Conservation (phyloP, 345 rosid species). For the Crucihimalaya himalaica region DNA sequence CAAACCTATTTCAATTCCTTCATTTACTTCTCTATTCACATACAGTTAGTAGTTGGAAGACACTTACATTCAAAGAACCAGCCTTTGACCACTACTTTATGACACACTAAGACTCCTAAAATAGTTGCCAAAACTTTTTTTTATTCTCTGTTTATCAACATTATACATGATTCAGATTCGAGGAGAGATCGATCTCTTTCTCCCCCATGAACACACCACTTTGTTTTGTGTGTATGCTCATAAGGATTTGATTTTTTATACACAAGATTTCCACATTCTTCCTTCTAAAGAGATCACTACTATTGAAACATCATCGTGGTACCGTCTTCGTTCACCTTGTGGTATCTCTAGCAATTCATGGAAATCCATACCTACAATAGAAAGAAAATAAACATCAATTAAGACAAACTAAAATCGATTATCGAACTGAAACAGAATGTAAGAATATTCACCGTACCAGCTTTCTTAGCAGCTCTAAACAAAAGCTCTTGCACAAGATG, state of each 20-base stretch:
- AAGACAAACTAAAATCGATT: not conserved
- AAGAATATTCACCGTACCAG: slow-evolving; percentile 51
- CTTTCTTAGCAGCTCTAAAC: slow-evolving; percentile 92
- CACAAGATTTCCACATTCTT: slow-evolving; percentile 97
- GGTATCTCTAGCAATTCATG: slow-evolving; percentile 87
- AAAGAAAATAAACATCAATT: not conserved
- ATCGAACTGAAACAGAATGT: not conserved
- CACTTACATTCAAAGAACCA: slow-evolving; percentile 27
- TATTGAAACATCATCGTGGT: slow-evolving; percentile 90
- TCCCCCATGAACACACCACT: slow-evolving; percentile 12
- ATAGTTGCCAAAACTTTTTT: slow-evolving; percentile 21
- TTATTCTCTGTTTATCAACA: slow-evolving; percentile 21
- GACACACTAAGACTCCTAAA: not conserved
- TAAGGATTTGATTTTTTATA: slow-evolving; percentile 37
- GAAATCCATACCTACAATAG: slow-evolving; percentile 79
- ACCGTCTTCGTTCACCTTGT: slow-evolving; percentile 85
- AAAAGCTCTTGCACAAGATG: slow-evolving; percentile 85
- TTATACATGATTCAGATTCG: slow-evolving; percentile 17
- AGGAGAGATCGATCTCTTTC: not conserved
- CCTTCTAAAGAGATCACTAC: slow-evolving; percentile 92
- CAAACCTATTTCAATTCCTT: slow-evolving; percentile 35
- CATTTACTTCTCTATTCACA: slow-evolving; percentile 36
- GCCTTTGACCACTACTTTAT: slow-evolving; percentile 24
- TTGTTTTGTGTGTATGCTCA: slow-evolving; percentile 13
- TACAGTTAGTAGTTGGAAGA: slow-evolving; percentile 34